Conservation (phyloP, 768 basidiomycete species). For the Lactarius psammicola region DNA sequence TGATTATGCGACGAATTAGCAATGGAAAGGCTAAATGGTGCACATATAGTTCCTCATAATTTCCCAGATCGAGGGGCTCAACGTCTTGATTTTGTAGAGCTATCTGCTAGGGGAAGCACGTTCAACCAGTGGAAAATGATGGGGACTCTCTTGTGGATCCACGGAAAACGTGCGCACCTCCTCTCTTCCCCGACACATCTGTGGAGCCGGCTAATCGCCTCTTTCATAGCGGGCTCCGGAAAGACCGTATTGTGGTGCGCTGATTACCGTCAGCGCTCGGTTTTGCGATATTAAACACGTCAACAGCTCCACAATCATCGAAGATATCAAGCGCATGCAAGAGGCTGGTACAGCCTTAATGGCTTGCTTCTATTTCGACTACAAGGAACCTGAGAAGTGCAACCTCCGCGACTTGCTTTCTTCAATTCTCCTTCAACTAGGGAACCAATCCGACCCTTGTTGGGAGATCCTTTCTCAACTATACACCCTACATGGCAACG, state of each 20-base stretch:
- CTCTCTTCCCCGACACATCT: too few relatives aligned
- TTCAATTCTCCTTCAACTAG: conserved; percentile 14
- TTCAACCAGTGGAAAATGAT: conserved; percentile 7
- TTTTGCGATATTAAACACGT: too few relatives aligned
- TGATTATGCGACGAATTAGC: neutral
- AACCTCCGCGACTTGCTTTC: conserved; percentile 4
- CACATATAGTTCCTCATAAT: neutral
- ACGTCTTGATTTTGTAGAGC: neutral
- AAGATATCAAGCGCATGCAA: neutral
- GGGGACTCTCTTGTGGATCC: conserved; percentile 6
- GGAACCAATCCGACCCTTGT: conserved; percentile 1
- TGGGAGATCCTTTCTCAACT: conserved; percentile 1
- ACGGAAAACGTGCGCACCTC: neutral
- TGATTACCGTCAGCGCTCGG: neutral
- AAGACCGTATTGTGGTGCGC: conserved; percentile 15
- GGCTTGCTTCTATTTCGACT: conserved; percentile 15
- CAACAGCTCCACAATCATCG: conserved; percentile 6
- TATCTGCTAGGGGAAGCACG: neutral
- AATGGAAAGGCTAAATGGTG: neutral
- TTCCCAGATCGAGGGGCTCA: neutral
- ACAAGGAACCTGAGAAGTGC: conserved; percentile 7
- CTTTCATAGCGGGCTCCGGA: conserved; percentile 9
- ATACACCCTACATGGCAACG: neutral
- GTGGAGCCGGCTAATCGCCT: neutral
- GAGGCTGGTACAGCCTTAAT: neutral